phyloP scores from a whole-genome alignment of 192 early-diverging fungal genomes.

The Pilaira anomala region DNA sequence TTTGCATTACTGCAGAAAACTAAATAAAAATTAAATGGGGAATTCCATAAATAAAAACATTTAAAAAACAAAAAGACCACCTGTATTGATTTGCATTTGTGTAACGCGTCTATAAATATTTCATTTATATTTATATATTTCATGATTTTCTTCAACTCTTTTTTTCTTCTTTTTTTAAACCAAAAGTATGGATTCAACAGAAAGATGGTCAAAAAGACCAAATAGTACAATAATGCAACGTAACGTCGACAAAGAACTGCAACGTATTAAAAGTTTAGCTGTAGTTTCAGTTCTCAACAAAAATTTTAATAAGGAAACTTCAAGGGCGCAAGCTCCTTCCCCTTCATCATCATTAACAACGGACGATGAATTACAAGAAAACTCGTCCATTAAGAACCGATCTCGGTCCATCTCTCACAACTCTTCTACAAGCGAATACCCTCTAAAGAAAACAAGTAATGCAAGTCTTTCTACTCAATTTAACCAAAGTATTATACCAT shows the following conservation, averaged over 20 bases:
- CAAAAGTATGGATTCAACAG: slow-evolving; percentile 2
- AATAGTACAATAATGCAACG: neutral
- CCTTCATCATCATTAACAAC: neutral
- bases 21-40: neutral
- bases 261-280: slow-evolving; percentile 17
- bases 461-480: neutral
- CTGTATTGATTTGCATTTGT: neutral
- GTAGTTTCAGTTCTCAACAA: slow-evolving; percentile 22
- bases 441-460: neutral
- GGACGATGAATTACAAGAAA: neutral
- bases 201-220: slow-evolving; percentile 2
- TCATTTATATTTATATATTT: slow-evolving; percentile 3
- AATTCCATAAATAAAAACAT: neutral
- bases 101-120: neutral
- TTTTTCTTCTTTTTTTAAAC: neutral
- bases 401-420: neutral
- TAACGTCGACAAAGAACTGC: slow-evolving; percentile 18
- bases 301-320: neutral
- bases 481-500: neutral
- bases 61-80: neutral
- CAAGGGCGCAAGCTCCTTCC: neutral
- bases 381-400: neutral
- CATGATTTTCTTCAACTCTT: neutral
- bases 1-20: neutral
- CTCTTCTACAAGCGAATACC: no score